A percentile compares a stretch with the other conserved stretches of the same genome.
phyloP scores from a whole-genome alignment of 1,284 basidiomycete species.

The Porogramme epimiltina region DNA sequence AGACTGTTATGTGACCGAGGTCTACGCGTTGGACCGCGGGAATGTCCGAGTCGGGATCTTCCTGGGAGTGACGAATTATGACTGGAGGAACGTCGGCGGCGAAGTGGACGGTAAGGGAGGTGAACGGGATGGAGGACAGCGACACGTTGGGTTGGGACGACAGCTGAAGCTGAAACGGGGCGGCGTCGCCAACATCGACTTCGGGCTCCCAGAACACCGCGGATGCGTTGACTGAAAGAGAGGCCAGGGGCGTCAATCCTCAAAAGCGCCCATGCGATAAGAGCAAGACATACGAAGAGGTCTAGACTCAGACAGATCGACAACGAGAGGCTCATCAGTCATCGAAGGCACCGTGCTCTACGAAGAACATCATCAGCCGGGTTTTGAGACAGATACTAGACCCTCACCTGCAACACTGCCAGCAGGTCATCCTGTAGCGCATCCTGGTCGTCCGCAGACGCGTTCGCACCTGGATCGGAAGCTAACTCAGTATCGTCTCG shows the following conservation, averaged over 20 bases:
- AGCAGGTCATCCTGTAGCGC: conserved; percentile 66
- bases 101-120: conserved; percentile 59
- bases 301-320: conserved; percentile 64
- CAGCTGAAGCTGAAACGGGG: conserved; percentile 74
- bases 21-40: conserved; percentile 40
- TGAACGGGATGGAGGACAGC: conserved; percentile 59
- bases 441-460: conserved; percentile 43
- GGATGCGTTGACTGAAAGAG: conserved; percentile 57
- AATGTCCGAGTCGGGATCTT: conserved; percentile 6
- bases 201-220: conserved; percentile 72
- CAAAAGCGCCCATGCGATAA: too few relatives aligned
- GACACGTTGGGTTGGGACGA: conserved; percentile 46
- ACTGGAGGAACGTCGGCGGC: conserved; percentile 47
- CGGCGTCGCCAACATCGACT: conserved; percentile 59
- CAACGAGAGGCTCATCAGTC: conserved; percentile 52
- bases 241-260: conserved; percentile 1
- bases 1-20: conserved; percentile 40
- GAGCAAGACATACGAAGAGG: conserved; percentile 56
- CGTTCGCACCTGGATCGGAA: conserved; percentile 27
- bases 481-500: not conserved
- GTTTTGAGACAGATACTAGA: not conserved
- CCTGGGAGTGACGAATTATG: conserved; percentile 44
- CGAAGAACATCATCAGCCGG: too few relatives aligned
- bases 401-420: conserved; percentile 63
- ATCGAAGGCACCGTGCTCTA: conserved; percentile 70